Conservation (phyloP, 2,329 filamentous ascomycete genomes). For the Colletotrichum graminicola region DNA sequence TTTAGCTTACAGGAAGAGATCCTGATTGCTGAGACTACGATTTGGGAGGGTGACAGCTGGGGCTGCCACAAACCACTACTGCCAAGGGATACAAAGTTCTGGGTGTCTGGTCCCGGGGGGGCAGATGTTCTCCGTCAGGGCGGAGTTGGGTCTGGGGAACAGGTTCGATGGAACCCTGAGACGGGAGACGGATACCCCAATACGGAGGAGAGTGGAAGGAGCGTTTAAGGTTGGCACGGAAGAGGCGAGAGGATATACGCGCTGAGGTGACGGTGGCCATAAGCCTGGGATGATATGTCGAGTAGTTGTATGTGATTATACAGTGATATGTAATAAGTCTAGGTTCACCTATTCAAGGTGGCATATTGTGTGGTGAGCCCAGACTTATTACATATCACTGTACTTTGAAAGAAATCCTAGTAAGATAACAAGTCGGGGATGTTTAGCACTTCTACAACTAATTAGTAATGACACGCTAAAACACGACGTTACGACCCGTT, state of each 20-base stretch:
- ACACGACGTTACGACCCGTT: no score
- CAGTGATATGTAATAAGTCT: no score
- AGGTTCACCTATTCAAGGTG: no score
- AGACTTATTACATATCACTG: no score
- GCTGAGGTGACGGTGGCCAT: constrained; percentile 10
- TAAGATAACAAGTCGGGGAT: no score
- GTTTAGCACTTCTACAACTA: no score
- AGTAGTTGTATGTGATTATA: no score
- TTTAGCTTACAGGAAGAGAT: constrained; percentile 10
- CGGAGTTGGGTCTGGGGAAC: constrained; percentile 2
- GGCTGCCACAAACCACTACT: constrained; percentile 15
- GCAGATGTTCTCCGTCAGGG: constrained; percentile 13
- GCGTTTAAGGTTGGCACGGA: constrained; percentile 1
- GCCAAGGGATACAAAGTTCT: constrained; percentile 18
- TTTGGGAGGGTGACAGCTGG: constrained; percentile 9
- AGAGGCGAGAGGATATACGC: constrained; percentile 4
- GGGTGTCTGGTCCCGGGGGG: constrained; percentile 16
- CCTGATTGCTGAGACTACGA: constrained; percentile 5
- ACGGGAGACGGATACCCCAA: no score
- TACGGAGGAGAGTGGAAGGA: constrained; percentile 21
- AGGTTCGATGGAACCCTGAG: constrained; percentile 2
- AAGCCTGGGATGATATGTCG: constrained; percentile 4
- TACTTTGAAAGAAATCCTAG: no score
- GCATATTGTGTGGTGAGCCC: no score
- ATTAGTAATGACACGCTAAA: no score